Evolutionary conservation across 805 yeast genomes (phyloP).

Genomic region (Cyberlindnera xishuangbannaensis): DNA sequence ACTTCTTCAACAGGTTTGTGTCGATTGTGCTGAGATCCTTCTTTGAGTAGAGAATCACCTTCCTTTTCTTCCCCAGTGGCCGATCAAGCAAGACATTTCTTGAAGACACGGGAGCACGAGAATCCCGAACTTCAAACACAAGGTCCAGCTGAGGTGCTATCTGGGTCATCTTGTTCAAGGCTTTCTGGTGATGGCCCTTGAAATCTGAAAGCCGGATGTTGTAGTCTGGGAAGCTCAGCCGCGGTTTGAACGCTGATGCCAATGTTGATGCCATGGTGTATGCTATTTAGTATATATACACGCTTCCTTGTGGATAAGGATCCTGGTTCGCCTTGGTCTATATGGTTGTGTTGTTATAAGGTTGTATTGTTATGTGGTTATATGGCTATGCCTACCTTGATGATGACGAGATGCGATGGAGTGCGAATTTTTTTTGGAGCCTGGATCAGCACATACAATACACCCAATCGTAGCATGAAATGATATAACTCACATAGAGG

Average conservation of each 20-base stretch:
- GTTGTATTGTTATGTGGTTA: no score
- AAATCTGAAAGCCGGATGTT: conserved; percentile 69
- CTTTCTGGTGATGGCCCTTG: conserved; percentile 86
- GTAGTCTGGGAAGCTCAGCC: conserved; percentile 68
- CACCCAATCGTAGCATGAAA: no score
- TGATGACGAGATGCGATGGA: no score
- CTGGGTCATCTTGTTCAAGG: conserved; percentile 59
- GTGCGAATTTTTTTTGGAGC: no score
- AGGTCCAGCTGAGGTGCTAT: conserved; percentile 77
- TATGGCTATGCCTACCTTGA: no score
- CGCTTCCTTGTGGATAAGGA: no score
- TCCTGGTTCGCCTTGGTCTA: no score
- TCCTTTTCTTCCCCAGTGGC: conserved; percentile 44
- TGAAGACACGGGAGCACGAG: conserved; percentile 84
- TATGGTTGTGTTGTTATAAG: no score
- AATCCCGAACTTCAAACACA: conserved; percentile 79
- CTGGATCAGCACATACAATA: no score
- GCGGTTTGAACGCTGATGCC: conserved; percentile 48
- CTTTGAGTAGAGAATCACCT: conserved; percentile 72
- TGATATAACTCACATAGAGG: no score
- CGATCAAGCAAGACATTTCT: conserved; percentile 74
- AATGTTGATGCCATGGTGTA: no score
- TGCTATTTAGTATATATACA: no score
- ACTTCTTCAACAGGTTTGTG: conserved; percentile 30
- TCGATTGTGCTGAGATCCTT: conserved; percentile 53